Percentiles rank a stretch among this genome's conserved stretches.
Conservation (phyloP, 2,329 filamentous ascomycete genomes). For the Cladosporium halotolerans region DNA sequence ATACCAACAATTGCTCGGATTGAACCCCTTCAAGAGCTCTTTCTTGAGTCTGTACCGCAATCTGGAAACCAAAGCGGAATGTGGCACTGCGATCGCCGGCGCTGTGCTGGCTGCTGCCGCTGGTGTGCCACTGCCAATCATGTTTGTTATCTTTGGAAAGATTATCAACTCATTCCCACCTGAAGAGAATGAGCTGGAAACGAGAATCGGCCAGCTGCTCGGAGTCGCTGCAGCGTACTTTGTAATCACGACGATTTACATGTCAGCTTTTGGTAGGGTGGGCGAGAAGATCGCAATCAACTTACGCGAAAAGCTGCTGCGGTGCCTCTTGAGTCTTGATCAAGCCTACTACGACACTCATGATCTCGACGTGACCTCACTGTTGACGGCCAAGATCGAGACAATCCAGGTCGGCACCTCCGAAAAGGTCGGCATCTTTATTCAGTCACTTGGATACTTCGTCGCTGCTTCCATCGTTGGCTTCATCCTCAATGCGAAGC, state of each 20-base stretch:
- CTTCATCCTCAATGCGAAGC: constrained; percentile 38
- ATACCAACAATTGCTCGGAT: constrained; percentile 33
- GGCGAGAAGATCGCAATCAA: constrained; percentile 45
- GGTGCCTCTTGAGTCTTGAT: constrained; percentile 45
- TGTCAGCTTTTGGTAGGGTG: constrained; percentile 45
- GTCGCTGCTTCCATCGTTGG: constrained; percentile 40
- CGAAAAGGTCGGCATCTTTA: constrained; percentile 43
- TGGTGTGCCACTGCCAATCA: constrained; percentile 36
- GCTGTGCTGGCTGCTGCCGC: constrained; percentile 34
- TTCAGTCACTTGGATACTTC: constrained; percentile 42
- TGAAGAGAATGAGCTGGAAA: constrained; percentile 36
- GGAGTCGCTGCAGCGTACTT: constrained; percentile 45
- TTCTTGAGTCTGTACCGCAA: constrained; percentile 45
- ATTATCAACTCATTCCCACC: constrained; percentile 48
- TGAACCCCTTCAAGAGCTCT: constrained; percentile 42
- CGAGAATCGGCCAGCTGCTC: constrained; percentile 39
- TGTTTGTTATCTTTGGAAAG: constrained; percentile 41
- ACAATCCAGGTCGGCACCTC: constrained; percentile 42
- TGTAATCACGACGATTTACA: constrained; percentile 44
- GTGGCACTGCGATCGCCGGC: constrained; percentile 30
- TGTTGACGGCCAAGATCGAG: constrained; percentile 41
- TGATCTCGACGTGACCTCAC: constrained; percentile 44
- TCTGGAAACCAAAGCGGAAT: constrained; percentile 37
- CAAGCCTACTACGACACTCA: constrained; percentile 48
- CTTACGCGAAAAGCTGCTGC: constrained; percentile 41